Evolutionary conservation across 192 early-diverging fungal species (phyloP), one percentile per base, ranked within the genome.

Genomic region (Ambispora gerdemannii): DNA sequence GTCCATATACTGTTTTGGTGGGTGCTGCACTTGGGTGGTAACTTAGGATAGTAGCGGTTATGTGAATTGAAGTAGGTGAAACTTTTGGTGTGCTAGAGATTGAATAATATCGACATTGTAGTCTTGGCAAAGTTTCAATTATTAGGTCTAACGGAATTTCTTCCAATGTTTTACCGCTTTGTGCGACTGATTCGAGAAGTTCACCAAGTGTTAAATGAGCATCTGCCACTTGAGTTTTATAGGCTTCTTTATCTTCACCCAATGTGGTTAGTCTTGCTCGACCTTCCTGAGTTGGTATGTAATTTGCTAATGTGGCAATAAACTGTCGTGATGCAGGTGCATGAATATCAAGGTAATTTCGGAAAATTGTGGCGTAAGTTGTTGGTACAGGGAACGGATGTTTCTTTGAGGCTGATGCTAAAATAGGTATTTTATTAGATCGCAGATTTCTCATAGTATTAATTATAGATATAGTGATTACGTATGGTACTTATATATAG

Each of bases 31-130:
- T 60, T 11, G 91, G 81, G n/a, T 81, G 81, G 78, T 95, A 98
- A 27, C 90, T 83, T 32, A 98, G 81, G 68, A 94, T 89, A 38
- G 97, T 90, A 4, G 93, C 94, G 20, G 97, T 99, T 63, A 96
- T 81, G 62, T 84, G 81, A 47, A 95, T 90, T 13, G 77, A 74
- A n/a, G 82, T 87, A 25, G 95, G 93, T 38, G 84, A 75, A 32
- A 87, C 86, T 65, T 87, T 90, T 51, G 92, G 80, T 17, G 92
- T 92, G 11, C 94, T 95, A n/a, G 94, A 96, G 49, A 99, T 98
- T 38, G 94, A 96, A 77, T 99, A 99, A 80, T 96, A 94, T 20
- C 97, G 91, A 20, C 92, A 84, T 71, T 90, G 88, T 38, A 95
- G 85, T 34, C 91, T 89, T 51, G 91, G 84, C 19, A 95, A 82